Evolutionary conservation across 345 rosid species (phyloP).

Genomic region (Jatropha curcas): DNA sequence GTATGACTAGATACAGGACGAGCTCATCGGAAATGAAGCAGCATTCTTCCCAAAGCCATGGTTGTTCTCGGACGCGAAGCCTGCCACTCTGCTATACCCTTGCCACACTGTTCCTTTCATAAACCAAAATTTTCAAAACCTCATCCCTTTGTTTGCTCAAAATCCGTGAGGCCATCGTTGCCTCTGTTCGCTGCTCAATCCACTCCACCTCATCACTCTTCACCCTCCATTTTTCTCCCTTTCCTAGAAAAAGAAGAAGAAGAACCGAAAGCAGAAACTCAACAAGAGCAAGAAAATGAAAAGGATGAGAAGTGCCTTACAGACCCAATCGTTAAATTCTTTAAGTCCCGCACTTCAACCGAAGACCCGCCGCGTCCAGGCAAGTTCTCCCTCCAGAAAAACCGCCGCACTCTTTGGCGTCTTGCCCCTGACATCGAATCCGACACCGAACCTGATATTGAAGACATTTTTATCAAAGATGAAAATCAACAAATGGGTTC

Average conservation of each 20-base stretch:
- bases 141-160: constrained; percentile 20
- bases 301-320: constrained; percentile 30
- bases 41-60: constrained; percentile 14
- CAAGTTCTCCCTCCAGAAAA: constrained; percentile 52
- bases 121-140: constrained; percentile 9
- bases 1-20: too few relatives aligned
- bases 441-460: constrained; percentile 25
- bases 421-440: constrained; percentile 45
- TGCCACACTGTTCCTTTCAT: constrained; percentile 2
- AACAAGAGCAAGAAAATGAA: neutral
- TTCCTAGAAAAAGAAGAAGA: constrained; percentile 34
- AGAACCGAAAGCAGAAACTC: constrained; percentile 4
- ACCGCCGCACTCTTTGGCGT: constrained; percentile 76
- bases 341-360: constrained; percentile 50
- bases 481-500: constrained; percentile 26
- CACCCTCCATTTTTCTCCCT: constrained; percentile 62
- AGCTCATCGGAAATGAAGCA: neutral
- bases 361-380: constrained; percentile 53
- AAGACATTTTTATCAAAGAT: neutral
- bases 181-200: constrained; percentile 42
- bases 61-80: constrained; percentile 11
- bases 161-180: constrained; percentile 15
- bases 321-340: constrained; percentile 70
- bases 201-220: constrained; percentile 27
- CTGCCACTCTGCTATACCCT: constrained; percentile 4